These are phyloP conservation scores for Corinectria fuckeliana DNA, from an alignment of 2,329 filamentous ascomycete genomes.

Conservation along the genomic window DNA sequence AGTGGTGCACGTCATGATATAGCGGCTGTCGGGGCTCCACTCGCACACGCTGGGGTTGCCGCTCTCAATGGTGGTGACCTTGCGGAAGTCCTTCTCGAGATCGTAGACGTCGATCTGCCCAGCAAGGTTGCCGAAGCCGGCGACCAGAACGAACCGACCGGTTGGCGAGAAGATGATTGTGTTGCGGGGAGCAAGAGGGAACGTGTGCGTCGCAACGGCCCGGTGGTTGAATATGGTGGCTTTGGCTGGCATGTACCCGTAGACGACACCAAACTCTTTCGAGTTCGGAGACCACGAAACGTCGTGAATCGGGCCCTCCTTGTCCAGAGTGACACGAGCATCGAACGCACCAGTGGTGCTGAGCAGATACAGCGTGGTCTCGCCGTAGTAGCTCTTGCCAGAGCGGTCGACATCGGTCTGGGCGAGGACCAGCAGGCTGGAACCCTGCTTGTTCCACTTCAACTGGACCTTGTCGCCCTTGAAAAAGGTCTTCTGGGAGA, in stretches of 20 bases:
- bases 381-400: constrained; percentile 99
- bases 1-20: constrained; percentile 96
- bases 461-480: constrained; percentile 99
- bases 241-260: constrained; percentile 99
- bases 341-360: constrained; percentile 92
- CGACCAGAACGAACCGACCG: constrained; percentile 90
- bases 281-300: constrained; percentile 98
- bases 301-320: constrained; percentile 97
- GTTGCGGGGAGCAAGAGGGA: constrained; percentile 88
- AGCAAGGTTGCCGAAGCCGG: constrained; percentile 95
- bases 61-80: constrained; percentile 92
- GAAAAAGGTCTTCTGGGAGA: constrained; percentile 98
- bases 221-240: constrained; percentile 96
- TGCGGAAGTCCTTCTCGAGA: constrained; percentile 89
- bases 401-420: constrained; percentile 98
- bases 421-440: constrained; percentile 89
- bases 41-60: constrained; percentile 95
- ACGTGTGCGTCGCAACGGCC: constrained; percentile 81
- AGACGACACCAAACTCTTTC: constrained; percentile 96
- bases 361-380: constrained; percentile 95
- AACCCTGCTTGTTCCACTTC: constrained; percentile 95
- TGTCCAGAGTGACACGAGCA: constrained; percentile 89
- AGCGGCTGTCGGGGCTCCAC: constrained; percentile 95
- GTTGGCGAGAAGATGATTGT: constrained; percentile 95
- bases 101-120: constrained; percentile 99